Percentiles rank a stretch among this genome's conserved stretches.
Conservation (phyloP, 495 filamentous ascomycete genomes). For the Tuber indicum region DNA sequence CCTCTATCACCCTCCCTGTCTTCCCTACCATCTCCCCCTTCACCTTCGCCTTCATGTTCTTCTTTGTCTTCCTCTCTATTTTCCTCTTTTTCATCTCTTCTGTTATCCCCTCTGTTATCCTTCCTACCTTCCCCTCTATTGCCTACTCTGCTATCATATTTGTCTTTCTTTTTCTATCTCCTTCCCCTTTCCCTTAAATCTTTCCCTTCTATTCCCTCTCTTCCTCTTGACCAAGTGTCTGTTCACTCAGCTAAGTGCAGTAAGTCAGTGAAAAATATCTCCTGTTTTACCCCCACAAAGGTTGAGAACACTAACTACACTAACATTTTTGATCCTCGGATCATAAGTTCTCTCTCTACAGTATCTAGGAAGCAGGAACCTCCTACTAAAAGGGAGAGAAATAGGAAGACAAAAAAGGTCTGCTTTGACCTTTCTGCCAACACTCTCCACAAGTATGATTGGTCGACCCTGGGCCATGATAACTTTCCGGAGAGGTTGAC, state of each 20-base stretch:
- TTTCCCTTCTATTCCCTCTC: background rate
- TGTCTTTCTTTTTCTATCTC: too few relatives aligned
- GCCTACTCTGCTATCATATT: too few relatives aligned
- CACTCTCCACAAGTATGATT: background rate
- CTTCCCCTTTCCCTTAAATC: too few relatives aligned
- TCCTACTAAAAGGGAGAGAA: background rate
- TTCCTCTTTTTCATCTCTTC: too few relatives aligned
- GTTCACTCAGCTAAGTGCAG: background rate
- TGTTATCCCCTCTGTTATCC: too few relatives aligned
- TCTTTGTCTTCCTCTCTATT: too few relatives aligned
- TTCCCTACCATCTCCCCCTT: background rate
- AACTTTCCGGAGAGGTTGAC: background rate
- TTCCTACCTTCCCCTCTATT: too few relatives aligned
- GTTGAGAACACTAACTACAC: background rate
- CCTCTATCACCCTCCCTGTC: too few relatives aligned
- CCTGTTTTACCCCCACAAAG: background rate
- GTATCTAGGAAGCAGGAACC: background rate
- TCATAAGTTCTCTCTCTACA: background rate
- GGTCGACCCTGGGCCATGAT: background rate
- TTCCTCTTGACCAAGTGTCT: background rate
- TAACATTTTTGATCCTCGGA: background rate
- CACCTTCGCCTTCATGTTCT: too few relatives aligned
- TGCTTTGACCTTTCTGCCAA: background rate
- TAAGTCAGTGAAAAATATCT: background rate
- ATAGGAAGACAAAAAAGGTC: background rate